phyloP scores from a whole-genome alignment of 768 basidiomycete species.

The Cystofilobasidium bisporidii region DNA sequence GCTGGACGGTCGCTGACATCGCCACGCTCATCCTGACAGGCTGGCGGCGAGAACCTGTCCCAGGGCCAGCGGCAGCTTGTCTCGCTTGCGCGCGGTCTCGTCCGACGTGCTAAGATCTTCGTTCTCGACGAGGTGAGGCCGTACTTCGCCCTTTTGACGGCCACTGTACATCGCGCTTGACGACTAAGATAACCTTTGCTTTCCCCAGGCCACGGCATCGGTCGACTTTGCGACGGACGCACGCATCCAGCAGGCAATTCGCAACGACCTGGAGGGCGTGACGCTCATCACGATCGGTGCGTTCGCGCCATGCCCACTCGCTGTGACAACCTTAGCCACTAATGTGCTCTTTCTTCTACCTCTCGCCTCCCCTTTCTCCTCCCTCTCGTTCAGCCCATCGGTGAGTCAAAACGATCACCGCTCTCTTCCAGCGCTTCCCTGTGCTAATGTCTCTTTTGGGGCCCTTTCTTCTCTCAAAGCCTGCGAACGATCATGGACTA shows the following conservation, averaged over 20 bases:
- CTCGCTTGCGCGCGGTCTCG: conserved; percentile 53
- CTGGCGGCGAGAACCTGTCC: conserved; percentile 26
- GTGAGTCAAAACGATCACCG: no score
- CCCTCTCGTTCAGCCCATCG: no score
- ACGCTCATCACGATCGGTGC: conserved; percentile 56
- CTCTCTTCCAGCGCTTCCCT: no score
- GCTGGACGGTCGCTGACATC: no score
- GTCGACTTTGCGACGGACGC: conserved; percentile 53
- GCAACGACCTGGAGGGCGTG: conserved; percentile 43
- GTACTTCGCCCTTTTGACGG: neutral
- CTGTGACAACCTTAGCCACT: no score
- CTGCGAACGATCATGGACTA: conserved; percentile 51
- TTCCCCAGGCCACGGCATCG: conserved; percentile 36
- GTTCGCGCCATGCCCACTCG: conserved; percentile 29
- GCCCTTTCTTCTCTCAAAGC: conserved; percentile 8
- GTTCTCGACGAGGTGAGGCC: conserved; percentile 47
- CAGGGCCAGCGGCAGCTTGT: conserved; percentile 53
- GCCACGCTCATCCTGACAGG: neutral
- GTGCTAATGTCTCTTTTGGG: no score
- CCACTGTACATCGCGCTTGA: neutral
- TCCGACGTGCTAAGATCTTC: conserved; percentile 50
- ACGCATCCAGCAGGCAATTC: conserved; percentile 51
- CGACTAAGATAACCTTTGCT: neutral
- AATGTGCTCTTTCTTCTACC: neutral
- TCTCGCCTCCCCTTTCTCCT: no score